Percentiles rank a stretch among this genome's conserved stretches.
phyloP scores from a whole-genome alignment of 2,329 filamentous ascomycete genomes.

The Westerdykella aurantiaca region DNA sequence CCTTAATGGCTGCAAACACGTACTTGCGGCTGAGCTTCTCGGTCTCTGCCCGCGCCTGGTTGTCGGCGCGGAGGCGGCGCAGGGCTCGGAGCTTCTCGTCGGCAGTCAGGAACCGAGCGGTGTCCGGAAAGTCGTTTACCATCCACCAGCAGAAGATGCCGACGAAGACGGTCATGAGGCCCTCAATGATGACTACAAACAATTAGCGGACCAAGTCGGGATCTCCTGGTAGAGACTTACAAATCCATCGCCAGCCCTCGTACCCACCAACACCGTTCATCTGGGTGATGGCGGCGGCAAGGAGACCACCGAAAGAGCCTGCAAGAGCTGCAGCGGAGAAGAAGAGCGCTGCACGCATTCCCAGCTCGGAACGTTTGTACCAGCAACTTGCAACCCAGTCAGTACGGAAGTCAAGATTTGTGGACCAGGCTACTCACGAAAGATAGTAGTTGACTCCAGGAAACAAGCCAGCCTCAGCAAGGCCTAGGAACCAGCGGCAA shows the following conservation, averaged over 20 bases:
- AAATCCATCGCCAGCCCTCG: conserved; percentile 38
- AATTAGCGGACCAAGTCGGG: conserved; percentile 8
- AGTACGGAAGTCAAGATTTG: conserved; percentile 1
- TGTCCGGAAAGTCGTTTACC: conserved; percentile 59
- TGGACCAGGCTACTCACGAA: conserved; percentile 49
- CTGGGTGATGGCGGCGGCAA: conserved; percentile 55
- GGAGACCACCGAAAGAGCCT: conserved; percentile 55
- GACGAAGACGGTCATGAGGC: conserved; percentile 34
- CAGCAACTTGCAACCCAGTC: conserved; percentile 37
- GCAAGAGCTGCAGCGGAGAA: conserved; percentile 55
- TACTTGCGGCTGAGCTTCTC: conserved; percentile 30
- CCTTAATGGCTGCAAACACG: conserved; percentile 41
- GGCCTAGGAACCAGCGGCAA: conserved; percentile 34
- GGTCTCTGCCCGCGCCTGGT: conserved; percentile 61
- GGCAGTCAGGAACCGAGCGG: conserved; percentile 52
- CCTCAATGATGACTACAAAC: conserved; percentile 30
- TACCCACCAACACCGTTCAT: conserved; percentile 52
- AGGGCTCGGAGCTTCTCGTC: conserved; percentile 53
- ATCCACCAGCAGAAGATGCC: conserved; percentile 47
- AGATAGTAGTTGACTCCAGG: conserved; percentile 50
- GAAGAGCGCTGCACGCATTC: conserved; percentile 53
- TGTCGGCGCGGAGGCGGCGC: conserved; percentile 59
- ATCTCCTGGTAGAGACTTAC: conserved; percentile 8
- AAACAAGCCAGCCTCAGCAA: conserved; percentile 36
- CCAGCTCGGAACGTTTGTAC: conserved; percentile 51